Evolutionary conservation across 73 alveolate species (phyloP).

Genomic region (Tetrahymena malaccensis): DNA sequence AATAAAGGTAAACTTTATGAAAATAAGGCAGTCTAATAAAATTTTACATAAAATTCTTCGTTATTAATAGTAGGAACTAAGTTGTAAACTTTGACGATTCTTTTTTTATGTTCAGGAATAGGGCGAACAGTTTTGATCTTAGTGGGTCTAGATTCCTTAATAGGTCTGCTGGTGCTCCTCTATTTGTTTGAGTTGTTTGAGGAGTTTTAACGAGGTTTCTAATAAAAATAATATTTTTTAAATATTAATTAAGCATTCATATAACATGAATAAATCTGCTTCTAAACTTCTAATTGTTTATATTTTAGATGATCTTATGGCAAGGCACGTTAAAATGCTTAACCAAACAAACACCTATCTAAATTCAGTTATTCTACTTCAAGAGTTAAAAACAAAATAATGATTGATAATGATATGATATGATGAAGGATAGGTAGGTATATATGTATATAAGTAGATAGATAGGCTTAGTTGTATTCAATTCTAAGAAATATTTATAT

Average conservation of each 20-base stretch:
- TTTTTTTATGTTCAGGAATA: neutral
- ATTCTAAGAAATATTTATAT: too few species aligned
- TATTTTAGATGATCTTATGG: neutral
- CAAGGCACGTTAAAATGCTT: neutral
- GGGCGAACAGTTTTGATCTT: neutral
- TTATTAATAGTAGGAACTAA: neutral
- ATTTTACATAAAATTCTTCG: neutral
- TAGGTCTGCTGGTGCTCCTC: neutral
- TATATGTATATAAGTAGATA: too few species aligned
- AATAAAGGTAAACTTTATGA: neutral
- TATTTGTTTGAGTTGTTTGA: neutral
- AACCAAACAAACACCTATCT: neutral
- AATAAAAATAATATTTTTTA: neutral
- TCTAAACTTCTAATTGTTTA: neutral
- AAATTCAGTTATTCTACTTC: too few species aligned
- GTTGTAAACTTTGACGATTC: neutral
- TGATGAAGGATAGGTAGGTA: neutral
- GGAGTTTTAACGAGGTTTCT: neutral
- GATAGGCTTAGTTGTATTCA: neutral
- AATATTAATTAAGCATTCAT: neutral
- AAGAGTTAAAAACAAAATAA: neutral
- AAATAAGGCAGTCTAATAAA: too few species aligned
- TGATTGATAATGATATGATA: neutral
- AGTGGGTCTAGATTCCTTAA: neutral
- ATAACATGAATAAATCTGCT: neutral